Base-by-base conservation (phyloP, 2,329 filamentous ascomycete genomes). In the Trichoderma aggressivum region DNA sequence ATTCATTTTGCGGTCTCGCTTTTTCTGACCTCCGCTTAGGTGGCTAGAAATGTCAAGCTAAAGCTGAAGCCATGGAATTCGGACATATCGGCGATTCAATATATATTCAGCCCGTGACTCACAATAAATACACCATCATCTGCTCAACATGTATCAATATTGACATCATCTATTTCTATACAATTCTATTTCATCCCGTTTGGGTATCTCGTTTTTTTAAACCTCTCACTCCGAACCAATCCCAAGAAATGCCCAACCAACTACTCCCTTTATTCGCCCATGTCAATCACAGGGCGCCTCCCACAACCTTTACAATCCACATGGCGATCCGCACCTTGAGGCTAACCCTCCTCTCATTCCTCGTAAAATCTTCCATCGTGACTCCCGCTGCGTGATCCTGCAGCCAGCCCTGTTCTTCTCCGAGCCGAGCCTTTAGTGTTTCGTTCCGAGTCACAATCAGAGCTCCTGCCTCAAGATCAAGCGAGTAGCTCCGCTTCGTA, bases 401-500 rank as follows among this genome's bases (percentile, higher is more conserved):
- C 74, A 99, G 81, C 89, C 92, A 94, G 71, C 86, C 84, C 78
- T 94, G 91, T 82, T 99, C 96, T 64, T 92, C 89, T 8, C 87
- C 91, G n/a, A 98, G 82, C 66, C 90, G 87, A 71, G 83, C 83
- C 80, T 93, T 93, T 75, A 99, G 81, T 0, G 84, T 87, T 28
- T 90, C 84, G 77, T 98, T 91, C 26, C 85, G 85, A 1, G 96
- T 99, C 5, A 98, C 89, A 32, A 99, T 91, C 71, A 98, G 81
- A 1, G 93, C 92, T 39, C 97, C 96, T 0, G 92, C 92, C 80
- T 99, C 96, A 2, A 99, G 86, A 81, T 99, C 96, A 55, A 98
- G 88, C 53, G 91, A 91, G 81, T 99, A 98, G 78, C 93, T 97
- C 34, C 96, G 87, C 80, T 96, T 94, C 0, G 96, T 99, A 81